These are phyloP conservation scores for Solanum chacoense DNA, from an alignment of 305 asterid species.

Conservation along the genomic window DNA sequence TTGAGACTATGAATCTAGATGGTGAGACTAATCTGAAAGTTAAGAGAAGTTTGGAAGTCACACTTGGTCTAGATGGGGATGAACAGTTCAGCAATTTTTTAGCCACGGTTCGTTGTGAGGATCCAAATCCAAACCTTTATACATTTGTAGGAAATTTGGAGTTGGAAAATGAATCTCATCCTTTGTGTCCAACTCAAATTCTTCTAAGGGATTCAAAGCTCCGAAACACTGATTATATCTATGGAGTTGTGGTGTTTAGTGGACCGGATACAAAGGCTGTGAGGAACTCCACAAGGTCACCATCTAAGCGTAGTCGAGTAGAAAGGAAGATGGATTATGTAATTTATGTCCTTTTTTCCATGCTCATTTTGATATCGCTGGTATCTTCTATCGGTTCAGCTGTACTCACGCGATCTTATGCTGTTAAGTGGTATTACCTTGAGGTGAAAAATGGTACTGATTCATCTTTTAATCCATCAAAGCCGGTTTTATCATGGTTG, in stretches of 20 bases:
- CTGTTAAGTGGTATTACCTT: constrained; percentile 25
- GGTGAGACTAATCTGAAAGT: constrained; percentile 74
- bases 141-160: constrained; percentile 53
- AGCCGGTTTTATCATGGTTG: constrained; percentile 20
- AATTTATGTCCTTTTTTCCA: constrained; percentile 45
- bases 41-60: constrained; percentile 45
- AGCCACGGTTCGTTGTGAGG: constrained; percentile 42
- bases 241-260: constrained; percentile 53
- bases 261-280: constrained; percentile 72
- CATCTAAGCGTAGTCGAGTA: constrained; percentile 67
- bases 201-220: constrained; percentile 73
- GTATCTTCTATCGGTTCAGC: constrained; percentile 48
- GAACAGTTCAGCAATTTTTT: constrained; percentile 21
- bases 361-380: constrained; percentile 34
- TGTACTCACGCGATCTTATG: constrained; percentile 15
- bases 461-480: constrained; percentile 28
- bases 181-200: constrained; percentile 39
- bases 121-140: constrained; percentile 57
- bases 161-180: constrained; percentile 11
- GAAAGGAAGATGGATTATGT: constrained; percentile 59
- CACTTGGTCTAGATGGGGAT: constrained; percentile 28
- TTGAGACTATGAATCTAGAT: constrained; percentile 79
- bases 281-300: constrained; percentile 49
- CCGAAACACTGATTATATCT: constrained; percentile 52
- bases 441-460: constrained; percentile 4